Evolutionary conservation across 805 yeast genomes (phyloP).

Genomic region (Wickerhamiella sergipiensis): DNA sequence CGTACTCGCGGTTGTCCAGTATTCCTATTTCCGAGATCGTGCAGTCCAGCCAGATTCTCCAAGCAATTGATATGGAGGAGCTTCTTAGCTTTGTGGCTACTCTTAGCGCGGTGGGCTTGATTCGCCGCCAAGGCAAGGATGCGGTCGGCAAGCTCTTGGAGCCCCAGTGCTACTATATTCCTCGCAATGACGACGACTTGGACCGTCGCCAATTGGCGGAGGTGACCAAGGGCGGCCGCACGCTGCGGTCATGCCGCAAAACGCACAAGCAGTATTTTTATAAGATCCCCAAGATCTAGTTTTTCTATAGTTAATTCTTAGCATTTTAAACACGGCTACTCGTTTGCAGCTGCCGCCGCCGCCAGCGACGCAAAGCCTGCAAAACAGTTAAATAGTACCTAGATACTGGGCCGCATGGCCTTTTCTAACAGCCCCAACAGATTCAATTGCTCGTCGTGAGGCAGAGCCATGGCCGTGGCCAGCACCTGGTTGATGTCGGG

Average conservation of each 20-base stretch:
- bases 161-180: slow-evolving; percentile 82
- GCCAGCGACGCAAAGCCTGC: too few species aligned
- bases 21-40: slow-evolving; percentile 68
- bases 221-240: slow-evolving; percentile 63
- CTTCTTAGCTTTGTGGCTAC: slow-evolving; percentile 26
- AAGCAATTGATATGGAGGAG: slow-evolving; percentile 27
- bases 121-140: slow-evolving; percentile 81
- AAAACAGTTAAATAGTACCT: background rate
- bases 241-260: slow-evolving; percentile 79
- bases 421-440: background rate
- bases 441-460: background rate
- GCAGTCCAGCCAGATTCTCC: slow-evolving; percentile 43
- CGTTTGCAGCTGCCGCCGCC: too few species aligned
- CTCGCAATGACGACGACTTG: slow-evolving; percentile 64
- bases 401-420: background rate
- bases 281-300: slow-evolving; percentile 35
- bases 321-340: too few species aligned
- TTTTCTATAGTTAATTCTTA: background rate
- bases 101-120: slow-evolving; percentile 65
- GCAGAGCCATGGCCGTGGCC: background rate
- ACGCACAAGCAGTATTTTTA: slow-evolving; percentile 83
- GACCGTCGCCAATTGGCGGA: slow-evolving; percentile 59
- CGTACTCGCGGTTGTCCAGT: slow-evolving; percentile 77
- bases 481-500: slow-evolving; percentile 15
- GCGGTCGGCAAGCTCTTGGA: slow-evolving; percentile 93